phyloP scores from a whole-genome alignment of 441 rosid species.

The Eutrema salsugineum region DNA sequence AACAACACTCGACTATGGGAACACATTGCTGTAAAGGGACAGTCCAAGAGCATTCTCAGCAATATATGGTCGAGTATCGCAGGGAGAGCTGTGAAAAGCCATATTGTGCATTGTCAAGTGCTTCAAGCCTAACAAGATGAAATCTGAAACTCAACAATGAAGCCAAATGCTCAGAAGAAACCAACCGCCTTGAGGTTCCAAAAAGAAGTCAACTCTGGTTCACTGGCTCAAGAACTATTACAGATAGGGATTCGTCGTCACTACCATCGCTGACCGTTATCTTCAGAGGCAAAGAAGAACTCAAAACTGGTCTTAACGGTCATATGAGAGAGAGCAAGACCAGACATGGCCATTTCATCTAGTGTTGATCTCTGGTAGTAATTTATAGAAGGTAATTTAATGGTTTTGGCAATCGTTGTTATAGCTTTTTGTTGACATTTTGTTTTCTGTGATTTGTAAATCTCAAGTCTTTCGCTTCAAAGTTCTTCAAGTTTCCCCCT shows the following conservation, averaged over 20 bases:
- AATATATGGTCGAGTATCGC: constrained; percentile 85
- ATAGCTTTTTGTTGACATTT: constrained; percentile 18
- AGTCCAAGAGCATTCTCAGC: constrained; percentile 65
- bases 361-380: neutral
- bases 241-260: neutral
- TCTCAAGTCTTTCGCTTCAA: constrained; percentile 1
- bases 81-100: constrained; percentile 79
- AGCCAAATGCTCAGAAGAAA: constrained; percentile 16
- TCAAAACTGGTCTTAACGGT: constrained; percentile 6
- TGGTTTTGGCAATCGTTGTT: constrained; percentile 15
- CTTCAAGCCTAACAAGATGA: constrained; percentile 67
- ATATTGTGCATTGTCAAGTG: constrained; percentile 88
- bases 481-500: neutral
- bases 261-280: neutral
- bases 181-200: constrained; percentile 12
- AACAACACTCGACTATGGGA: constrained; percentile 77
- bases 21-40: constrained; percentile 71
- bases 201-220: neutral
- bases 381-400: neutral
- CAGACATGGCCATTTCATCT: neutral
- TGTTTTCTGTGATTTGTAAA: constrained; percentile 27
- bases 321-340: constrained; percentile 5
- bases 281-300: neutral
- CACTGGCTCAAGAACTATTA: neutral
- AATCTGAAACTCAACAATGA: neutral